These are phyloP conservation scores for Dacryopinax primogenitus DNA, from an alignment of 768 basidiomycete species.

Conservation along the genomic window DNA sequence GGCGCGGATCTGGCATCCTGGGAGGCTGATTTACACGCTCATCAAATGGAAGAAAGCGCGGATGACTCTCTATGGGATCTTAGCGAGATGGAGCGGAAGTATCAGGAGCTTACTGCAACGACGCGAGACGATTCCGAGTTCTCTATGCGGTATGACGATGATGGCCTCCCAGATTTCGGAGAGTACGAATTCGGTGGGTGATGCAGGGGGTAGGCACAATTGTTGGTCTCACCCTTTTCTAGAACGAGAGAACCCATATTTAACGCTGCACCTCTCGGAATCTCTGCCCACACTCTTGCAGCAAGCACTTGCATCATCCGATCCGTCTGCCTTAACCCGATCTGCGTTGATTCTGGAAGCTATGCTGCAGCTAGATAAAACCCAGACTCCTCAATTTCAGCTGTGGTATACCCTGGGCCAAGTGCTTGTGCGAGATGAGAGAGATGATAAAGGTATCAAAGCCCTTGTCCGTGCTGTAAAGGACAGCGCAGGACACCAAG, in stretches of 20 bases:
- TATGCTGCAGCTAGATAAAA: conserved; percentile 33
- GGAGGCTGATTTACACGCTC: conserved; percentile 71
- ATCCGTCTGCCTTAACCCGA: conserved; percentile 33
- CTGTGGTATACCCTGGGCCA: conserved; percentile 1
- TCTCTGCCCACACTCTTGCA: background rate
- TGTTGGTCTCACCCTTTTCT: background rate
- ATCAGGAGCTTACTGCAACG: conserved; percentile 28
- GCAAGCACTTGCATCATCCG: background rate
- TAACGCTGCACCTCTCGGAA: conserved; percentile 20
- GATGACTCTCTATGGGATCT: conserved; percentile 48
- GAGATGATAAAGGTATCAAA: conserved; percentile 60
- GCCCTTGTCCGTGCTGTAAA: conserved; percentile 43
- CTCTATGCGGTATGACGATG: conserved; percentile 38
- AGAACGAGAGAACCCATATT: conserved; percentile 64
- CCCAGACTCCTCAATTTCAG: background rate
- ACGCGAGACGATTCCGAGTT: conserved; percentile 9
- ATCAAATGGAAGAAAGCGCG: conserved; percentile 57
- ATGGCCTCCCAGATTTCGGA: conserved; percentile 63
- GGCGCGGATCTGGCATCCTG: conserved; percentile 57
- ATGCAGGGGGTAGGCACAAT: background rate
- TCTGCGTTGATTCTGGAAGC: conserved; percentile 62
- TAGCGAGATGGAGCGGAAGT: conserved; percentile 50
- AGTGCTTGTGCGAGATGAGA: conserved; percentile 40
- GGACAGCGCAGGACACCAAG: conserved; percentile 57
- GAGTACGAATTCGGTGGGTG: conserved; percentile 65